Percentiles rank a stretch among this genome's conserved stretches.
phyloP scores from a whole-genome alignment of 495 filamentous ascomycete genomes.

The Trichoderma gamsii region DNA sequence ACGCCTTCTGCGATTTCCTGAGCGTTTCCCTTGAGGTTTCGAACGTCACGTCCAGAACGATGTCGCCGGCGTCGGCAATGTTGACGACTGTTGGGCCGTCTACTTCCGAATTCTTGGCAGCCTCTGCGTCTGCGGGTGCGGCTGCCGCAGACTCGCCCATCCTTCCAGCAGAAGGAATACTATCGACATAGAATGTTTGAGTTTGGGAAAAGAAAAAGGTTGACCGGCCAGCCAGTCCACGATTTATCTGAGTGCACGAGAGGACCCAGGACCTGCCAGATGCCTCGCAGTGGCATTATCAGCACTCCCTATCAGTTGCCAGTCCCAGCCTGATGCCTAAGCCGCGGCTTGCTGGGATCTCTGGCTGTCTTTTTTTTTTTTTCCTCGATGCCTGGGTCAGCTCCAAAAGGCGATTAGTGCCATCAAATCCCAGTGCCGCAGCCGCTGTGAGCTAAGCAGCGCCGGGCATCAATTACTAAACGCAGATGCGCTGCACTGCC shows the following conservation, averaged over 20 bases:
- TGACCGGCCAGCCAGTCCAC: not conserved
- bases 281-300: not conserved
- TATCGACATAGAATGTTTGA: constrained; percentile 1
- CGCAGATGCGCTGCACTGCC: not conserved
- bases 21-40: constrained; percentile 44
- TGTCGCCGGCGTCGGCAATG: constrained; percentile 48
- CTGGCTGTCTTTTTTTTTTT: not conserved
- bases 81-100: constrained; percentile 25
- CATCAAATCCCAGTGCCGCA: not conserved
- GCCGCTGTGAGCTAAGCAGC: not conserved
- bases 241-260: not conserved
- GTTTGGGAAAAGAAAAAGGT: not conserved
- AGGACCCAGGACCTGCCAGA: not conserved
- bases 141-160: constrained; percentile 23
- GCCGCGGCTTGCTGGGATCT: not conserved
- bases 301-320: not conserved
- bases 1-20: constrained; percentile 22
- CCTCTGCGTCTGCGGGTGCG: constrained; percentile 20
- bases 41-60: constrained; percentile 50
- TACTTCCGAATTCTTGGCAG: not conserved
- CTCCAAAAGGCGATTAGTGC: constrained; percentile 7
- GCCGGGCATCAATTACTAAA: constrained; percentile 2
- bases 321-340: constrained; percentile 7
- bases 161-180: constrained; percentile 6
- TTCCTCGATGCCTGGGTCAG: not conserved